phyloP scores from a whole-genome alignment of 768 basidiomycete genomes.

The Mycena polygramma region DNA sequence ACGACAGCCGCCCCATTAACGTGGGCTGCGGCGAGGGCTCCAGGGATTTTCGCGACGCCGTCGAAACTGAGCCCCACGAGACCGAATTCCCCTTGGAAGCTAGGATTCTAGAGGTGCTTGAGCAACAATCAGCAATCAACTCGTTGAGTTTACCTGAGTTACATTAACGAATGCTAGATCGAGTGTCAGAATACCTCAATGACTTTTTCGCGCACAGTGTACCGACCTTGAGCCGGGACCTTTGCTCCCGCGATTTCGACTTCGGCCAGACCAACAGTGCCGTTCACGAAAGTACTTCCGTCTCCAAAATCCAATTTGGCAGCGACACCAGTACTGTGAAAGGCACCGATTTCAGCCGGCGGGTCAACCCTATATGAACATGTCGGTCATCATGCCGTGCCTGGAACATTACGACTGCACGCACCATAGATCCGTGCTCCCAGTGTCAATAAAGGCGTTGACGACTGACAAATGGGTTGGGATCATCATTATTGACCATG shows the following conservation, averaged over 20 bases:
- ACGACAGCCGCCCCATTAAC: background rate
- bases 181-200: too few species aligned
- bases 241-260: slow-evolving; percentile 20
- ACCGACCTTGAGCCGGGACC: slow-evolving; percentile 17
- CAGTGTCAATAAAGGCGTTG: slow-evolving; percentile 6
- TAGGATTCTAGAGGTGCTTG: background rate
- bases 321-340: slow-evolving; percentile 1
- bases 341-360: background rate
- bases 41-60: background rate
- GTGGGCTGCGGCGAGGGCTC: background rate
- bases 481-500: too few species aligned
- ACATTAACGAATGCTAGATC: slow-evolving; percentile 19
- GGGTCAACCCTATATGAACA: background rate
- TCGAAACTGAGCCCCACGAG: slow-evolving; percentile 19
- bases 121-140: background rate
- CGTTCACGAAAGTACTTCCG: slow-evolving; percentile 17
- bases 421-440: slow-evolving; percentile 20
- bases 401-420: background rate
- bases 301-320: background rate
- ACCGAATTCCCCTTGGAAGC: background rate
- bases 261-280: slow-evolving; percentile 14
- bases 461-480: background rate
- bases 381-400: too few species aligned
- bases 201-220: too few species aligned
- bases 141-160: background rate